Conservation (phyloP, 2,329 filamentous ascomycete species). For the Rutstroemia sydowiana region DNA sequence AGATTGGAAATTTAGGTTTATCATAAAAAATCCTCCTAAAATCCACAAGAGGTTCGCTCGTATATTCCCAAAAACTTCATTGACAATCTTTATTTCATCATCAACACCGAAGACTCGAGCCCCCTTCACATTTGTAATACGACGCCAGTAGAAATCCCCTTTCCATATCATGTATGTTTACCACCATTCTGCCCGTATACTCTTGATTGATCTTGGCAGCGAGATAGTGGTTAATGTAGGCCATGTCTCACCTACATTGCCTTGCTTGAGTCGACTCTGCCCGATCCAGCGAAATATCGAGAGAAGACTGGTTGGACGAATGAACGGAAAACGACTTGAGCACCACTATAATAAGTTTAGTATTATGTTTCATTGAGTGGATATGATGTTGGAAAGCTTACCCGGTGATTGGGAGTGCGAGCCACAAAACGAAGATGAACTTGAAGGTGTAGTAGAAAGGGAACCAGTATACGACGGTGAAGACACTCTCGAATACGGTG, state of each 20-base stretch:
- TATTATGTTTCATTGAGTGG: neutral
- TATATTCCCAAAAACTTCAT: neutral
- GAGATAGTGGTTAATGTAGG: slow-evolving; percentile 7
- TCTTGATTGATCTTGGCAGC: slow-evolving; percentile 6
- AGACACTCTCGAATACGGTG: slow-evolving; percentile 74
- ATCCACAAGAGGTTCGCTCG: neutral
- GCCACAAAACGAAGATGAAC: slow-evolving; percentile 95
- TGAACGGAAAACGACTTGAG: slow-evolving; percentile 93
- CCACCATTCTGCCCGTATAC: slow-evolving; percentile 8
- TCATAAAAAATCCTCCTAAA: too few species aligned
- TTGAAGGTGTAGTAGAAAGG: slow-evolving; percentile 99
- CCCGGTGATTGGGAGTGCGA: slow-evolving; percentile 89
- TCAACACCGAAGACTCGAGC: slow-evolving; percentile 5
- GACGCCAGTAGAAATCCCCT: neutral
- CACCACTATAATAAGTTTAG: slow-evolving; percentile 56
- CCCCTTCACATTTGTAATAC: neutral
- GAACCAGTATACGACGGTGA: slow-evolving; percentile 89
- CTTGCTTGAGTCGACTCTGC: slow-evolving; percentile 72
- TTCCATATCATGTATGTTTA: neutral
- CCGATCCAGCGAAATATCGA: slow-evolving; percentile 72
- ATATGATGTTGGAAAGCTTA: slow-evolving; percentile 44
- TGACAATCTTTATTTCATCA: too few species aligned
- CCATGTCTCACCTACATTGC: slow-evolving; percentile 47
- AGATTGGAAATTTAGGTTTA: too few species aligned
- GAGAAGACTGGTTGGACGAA: slow-evolving; percentile 87